These are phyloP conservation scores for Gaertneriomyces sp. DNA, from an alignment of 192 early-diverging fungal genomes.

Conservation along the genomic window DNA sequence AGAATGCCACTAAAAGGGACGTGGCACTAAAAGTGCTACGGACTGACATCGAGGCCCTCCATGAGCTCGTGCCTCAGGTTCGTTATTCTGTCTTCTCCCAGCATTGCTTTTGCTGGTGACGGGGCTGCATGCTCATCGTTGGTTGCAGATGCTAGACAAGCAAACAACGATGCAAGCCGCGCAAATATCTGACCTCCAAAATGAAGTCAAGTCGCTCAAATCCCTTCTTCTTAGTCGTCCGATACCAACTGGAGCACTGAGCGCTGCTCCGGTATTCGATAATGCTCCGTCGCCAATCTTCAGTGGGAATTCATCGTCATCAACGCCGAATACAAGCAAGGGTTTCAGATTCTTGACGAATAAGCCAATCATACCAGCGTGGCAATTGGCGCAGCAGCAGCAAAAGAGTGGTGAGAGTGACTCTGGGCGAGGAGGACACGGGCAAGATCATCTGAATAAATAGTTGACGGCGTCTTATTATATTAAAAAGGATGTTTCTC, in stretches of 20 bases:
- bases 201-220: constrained; percentile 91
- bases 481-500: too few species aligned
- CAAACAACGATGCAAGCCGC: constrained; percentile 65
- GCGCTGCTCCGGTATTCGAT: background rate
- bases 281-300: background rate
- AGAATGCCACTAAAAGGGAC: constrained; percentile 62
- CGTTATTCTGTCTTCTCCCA: background rate
- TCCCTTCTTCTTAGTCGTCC: constrained; percentile 79
- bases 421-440: too few species aligned
- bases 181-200: constrained; percentile 77
- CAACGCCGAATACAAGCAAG: background rate
- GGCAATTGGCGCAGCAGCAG: constrained; percentile 33
- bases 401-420: too few species aligned
- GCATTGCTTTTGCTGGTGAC: background rate
- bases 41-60: constrained; percentile 68
- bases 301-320: background rate
- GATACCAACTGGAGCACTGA: background rate
- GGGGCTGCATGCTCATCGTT: background rate
- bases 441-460: too few species aligned
- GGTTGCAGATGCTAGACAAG: constrained; percentile 65
- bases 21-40: constrained; percentile 71
- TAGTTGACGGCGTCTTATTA: too few species aligned
- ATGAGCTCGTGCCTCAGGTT: constrained; percentile 72
- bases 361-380: constrained; percentile 45
- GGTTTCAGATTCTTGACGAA: background rate